phyloP scores from a whole-genome alignment of 441 rosid genomes.

The Adansonia gregorii region DNA sequence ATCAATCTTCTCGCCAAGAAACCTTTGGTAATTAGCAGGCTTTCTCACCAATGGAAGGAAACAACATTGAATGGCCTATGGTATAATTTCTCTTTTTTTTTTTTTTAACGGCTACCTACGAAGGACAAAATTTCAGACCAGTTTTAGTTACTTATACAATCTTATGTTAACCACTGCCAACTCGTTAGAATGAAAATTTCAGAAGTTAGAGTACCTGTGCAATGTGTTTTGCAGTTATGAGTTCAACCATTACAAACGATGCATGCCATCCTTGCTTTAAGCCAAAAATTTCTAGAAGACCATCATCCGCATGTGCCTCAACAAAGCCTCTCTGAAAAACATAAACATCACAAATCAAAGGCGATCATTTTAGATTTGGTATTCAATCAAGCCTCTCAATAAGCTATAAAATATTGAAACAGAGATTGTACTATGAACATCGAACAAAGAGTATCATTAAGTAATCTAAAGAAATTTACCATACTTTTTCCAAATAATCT shows the following conservation, averaged over 20 bases:
- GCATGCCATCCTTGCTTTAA: conserved; percentile 99
- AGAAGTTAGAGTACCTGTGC: conserved; percentile 64
- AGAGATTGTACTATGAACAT: not conserved
- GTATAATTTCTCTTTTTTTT: not conserved
- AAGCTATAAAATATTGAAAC: not conserved
- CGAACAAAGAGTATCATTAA: not conserved
- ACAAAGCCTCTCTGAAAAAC: conserved; percentile 81
- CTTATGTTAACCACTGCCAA: not conserved
- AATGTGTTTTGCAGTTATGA: conserved; percentile 95
- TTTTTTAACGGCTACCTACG: not conserved
- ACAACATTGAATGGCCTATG: not conserved
- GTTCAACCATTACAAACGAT: conserved; percentile 97
- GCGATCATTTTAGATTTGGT: conserved; percentile 1
- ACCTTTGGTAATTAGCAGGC: not conserved
- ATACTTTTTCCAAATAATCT: conserved; percentile 83
- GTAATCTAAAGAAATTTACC: conserved; percentile 15
- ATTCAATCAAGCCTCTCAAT: not conserved
- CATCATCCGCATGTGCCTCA: conserved; percentile 90
- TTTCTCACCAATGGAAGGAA: conserved; percentile 11
- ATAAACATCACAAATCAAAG: not conserved
- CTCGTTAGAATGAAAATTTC: not conserved
- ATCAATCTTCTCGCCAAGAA: not conserved
- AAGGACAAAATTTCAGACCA: not conserved
- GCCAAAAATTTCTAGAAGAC: conserved; percentile 92
- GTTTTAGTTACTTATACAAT: not conserved